These are phyloP conservation scores for Aschersonia sp. DNA, from an alignment of 2,329 filamentous ascomycete genomes.

Conservation along the genomic window DNA sequence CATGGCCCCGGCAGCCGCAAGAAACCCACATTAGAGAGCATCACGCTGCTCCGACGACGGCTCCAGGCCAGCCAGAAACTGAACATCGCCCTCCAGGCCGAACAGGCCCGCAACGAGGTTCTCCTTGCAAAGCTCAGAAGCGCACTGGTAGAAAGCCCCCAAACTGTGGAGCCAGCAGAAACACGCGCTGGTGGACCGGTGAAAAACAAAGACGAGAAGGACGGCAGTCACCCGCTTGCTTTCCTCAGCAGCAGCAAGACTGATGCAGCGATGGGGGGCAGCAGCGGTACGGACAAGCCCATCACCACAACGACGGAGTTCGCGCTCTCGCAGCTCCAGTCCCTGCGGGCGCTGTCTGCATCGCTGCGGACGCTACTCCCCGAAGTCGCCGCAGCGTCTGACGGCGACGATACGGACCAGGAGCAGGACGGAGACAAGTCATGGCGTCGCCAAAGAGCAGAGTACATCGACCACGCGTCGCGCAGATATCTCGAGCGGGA, in stretches of 20 bases:
- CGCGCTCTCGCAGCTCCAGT: constrained; percentile 68
- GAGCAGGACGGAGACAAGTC: constrained; percentile 19
- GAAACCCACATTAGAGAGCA: constrained; percentile 47
- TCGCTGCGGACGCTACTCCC: constrained; percentile 51
- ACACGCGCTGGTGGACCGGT: not conserved
- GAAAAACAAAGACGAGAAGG: constrained; percentile 1
- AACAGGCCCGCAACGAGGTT: constrained; percentile 57
- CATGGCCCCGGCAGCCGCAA: constrained; percentile 4
- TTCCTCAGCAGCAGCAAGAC: constrained; percentile 41
- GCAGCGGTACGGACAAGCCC: constrained; percentile 26
- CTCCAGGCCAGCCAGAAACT: constrained; percentile 68
- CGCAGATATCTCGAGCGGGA: constrained; percentile 59
- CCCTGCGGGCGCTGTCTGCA: constrained; percentile 51
- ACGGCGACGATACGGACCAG: constrained; percentile 10
- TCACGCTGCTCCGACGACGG: constrained; percentile 58
- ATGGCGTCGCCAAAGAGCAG: constrained; percentile 55
- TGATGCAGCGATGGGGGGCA: constrained; percentile 28
- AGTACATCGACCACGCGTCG: constrained; percentile 74
- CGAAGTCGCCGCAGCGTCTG: constrained; percentile 27
- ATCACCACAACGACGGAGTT: constrained; percentile 63
- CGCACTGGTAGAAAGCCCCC: too few relatives aligned
- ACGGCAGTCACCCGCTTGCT: constrained; percentile 23
- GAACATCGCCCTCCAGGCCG: constrained; percentile 52
- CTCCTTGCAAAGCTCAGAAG: constrained; percentile 50
- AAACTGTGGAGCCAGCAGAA: too few relatives aligned